These are phyloP conservation scores for Plasmodium gallinaceum DNA, from an alignment of 169 alveolate species.

Conservation along the genomic window DNA sequence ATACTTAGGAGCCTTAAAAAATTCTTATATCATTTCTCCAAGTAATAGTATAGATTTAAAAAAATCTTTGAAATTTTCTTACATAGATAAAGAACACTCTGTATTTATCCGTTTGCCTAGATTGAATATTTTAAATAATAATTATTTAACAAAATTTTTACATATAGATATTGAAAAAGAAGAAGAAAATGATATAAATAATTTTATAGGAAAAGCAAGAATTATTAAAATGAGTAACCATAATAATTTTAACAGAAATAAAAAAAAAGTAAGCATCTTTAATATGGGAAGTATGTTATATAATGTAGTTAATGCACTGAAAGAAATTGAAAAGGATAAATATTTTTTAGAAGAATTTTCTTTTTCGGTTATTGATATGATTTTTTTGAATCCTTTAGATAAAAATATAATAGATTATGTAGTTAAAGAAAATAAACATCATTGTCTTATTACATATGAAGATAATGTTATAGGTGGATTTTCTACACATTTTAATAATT, in stretches of 20 bases:
- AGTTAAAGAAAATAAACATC: conserved; percentile 34
- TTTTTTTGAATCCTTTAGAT: conserved; percentile 67
- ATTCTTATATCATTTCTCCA: conserved; percentile 87
- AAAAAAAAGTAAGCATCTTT: conserved; percentile 30
- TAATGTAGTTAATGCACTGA: conserved; percentile 53
- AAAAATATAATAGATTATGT: conserved; percentile 41
- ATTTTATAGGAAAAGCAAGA: conserved; percentile 30
- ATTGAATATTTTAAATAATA: conserved; percentile 28
- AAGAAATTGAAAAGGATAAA: conserved; percentile 39
- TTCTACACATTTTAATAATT: conserved; percentile 66
- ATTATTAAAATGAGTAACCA: conserved; percentile 33
- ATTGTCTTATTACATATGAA: conserved; percentile 45
- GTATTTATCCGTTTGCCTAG: conserved; percentile 43
- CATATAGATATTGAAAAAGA: conserved; percentile 19
- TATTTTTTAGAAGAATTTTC: conserved; percentile 10
- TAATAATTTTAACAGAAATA: background rate
- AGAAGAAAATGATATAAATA: background rate
- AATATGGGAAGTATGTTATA: conserved; percentile 73
- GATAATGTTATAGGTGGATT: conserved; percentile 70
- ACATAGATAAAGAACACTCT: conserved; percentile 19
- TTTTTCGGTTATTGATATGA: conserved; percentile 65
- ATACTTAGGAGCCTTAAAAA: conserved; percentile 85
- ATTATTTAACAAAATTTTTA: conserved; percentile 23
- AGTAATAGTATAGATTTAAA: conserved; percentile 84
- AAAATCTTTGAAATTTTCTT: conserved; percentile 17